phyloP scores from a whole-genome alignment of 148 eudicot genomes.

The Gaultheria prostrata region DNA sequence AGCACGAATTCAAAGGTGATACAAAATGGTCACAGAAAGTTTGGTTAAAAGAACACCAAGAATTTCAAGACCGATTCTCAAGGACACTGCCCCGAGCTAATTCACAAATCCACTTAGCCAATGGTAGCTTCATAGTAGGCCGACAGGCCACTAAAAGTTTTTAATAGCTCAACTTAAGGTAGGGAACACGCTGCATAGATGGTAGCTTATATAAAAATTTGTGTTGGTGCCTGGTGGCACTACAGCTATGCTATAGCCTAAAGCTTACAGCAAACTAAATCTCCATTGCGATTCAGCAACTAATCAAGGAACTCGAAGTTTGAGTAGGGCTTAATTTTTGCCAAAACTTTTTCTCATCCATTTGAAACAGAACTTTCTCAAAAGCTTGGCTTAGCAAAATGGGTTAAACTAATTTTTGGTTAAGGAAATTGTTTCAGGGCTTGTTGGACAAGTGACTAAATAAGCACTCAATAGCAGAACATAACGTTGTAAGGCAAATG shows the following conservation, averaged over 20 bases:
- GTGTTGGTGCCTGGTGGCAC: neutral
- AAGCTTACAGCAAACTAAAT: neutral
- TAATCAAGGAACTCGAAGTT: conserved; percentile 3
- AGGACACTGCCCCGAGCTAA: neutral
- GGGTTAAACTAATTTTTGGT: neutral
- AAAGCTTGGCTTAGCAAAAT: neutral
- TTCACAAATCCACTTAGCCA: neutral
- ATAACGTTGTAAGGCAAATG: conserved; percentile 1
- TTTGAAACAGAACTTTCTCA: conserved; percentile 4
- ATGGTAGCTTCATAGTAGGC: neutral
- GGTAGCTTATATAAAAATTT: neutral
- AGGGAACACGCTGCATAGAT: neutral
- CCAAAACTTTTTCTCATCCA: neutral
- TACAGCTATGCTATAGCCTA: neutral
- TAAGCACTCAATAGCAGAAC: neutral
- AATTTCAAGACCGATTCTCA: neutral
- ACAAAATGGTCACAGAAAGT: neutral
- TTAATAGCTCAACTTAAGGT: neutral
- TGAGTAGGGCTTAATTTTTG: neutral
- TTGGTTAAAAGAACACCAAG: neutral
- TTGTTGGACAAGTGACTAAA: neutral
- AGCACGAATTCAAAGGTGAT: neutral
- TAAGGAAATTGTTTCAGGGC: neutral
- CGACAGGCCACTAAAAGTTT: neutral
- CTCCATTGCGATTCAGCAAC: neutral